Conservation (phyloP, 352 stramenopile species). For the Phytophthora pisi region DNA sequence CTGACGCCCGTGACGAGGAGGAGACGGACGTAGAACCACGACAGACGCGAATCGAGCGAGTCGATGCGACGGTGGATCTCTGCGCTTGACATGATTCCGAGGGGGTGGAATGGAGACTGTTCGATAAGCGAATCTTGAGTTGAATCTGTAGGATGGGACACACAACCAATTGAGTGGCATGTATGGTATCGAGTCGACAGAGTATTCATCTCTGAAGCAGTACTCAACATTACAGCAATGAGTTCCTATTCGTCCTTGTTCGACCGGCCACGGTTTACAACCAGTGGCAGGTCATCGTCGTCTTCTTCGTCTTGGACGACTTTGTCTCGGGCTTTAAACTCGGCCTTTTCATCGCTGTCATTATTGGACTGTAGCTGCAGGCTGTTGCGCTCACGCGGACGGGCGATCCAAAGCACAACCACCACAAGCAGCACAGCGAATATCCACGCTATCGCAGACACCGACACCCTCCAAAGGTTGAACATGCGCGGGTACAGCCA, state of each 20-base stretch:
- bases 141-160: background rate
- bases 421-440: constrained; percentile 15
- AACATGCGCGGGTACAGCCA: constrained; percentile 36
- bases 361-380: background rate
- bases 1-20: constrained; percentile 28
- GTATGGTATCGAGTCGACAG: too few species aligned
- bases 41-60: constrained; percentile 19
- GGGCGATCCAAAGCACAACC: constrained; percentile 3
- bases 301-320: background rate
- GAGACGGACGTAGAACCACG: constrained; percentile 33
- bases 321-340: background rate
- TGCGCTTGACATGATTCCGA: background rate
- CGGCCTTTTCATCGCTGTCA: background rate
- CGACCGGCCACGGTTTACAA: background rate
- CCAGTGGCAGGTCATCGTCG: background rate
- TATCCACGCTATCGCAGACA: constrained; percentile 24
- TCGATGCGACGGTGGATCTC: constrained; percentile 5
- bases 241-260: background rate
- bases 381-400: background rate
- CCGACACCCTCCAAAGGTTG: constrained; percentile 31
- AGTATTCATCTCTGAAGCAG: too few species aligned
- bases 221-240: background rate
- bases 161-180: background rate
- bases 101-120: background rate
- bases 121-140: background rate